Percentiles rank a stretch among this genome's conserved stretches.
These are phyloP conservation scores for Apiotrichum domesticum DNA, from an alignment of 1,284 basidiomycete genomes.

Conservation along the genomic window DNA sequence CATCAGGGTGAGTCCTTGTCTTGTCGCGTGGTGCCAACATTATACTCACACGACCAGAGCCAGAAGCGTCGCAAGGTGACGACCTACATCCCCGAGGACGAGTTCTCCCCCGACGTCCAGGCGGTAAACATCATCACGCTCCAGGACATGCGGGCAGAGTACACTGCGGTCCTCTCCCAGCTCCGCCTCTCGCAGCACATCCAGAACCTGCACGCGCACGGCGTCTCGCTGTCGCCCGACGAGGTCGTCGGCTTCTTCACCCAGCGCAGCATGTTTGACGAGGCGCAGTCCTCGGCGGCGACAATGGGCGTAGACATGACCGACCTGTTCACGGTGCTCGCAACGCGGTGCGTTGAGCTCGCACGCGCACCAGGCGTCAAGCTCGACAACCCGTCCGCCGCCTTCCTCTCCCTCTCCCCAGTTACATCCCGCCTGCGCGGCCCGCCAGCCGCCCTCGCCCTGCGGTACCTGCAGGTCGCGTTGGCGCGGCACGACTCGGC, in stretches of 20 bases:
- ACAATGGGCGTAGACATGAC: conserved; percentile 78
- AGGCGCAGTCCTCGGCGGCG: conserved; percentile 70
- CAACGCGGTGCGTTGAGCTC: conserved; percentile 70
- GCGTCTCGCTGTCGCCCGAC: conserved; percentile 60
- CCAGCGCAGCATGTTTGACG: conserved; percentile 70
- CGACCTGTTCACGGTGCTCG: conserved; percentile 71
- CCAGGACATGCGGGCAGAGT: conserved; percentile 77
- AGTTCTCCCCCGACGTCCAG: conserved; percentile 55
- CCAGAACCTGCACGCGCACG: conserved; percentile 52
- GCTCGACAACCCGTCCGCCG: conserved; percentile 43
- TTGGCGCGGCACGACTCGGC: conserved; percentile 70
- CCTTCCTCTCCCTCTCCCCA: conserved; percentile 76
- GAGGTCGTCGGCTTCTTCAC: conserved; percentile 75
- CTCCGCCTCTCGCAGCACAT: conserved; percentile 65
- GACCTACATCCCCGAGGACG: conserved; percentile 69
- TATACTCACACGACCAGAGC: conserved; percentile 17
- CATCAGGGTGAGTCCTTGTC: conserved; percentile 22
- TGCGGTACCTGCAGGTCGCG: conserved; percentile 77
- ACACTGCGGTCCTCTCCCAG: conserved; percentile 70
- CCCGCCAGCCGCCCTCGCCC: conserved; percentile 69
- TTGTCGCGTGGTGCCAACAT: background rate
- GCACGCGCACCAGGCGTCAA: conserved; percentile 49
- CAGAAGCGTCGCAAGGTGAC: conserved; percentile 67
- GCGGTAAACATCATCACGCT: conserved; percentile 74
- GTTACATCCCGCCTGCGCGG: conserved; percentile 73